These are phyloP conservation scores for Thelonectria blattea DNA, from an alignment of 2,329 filamentous ascomycete species.

Conservation along the genomic window DNA sequence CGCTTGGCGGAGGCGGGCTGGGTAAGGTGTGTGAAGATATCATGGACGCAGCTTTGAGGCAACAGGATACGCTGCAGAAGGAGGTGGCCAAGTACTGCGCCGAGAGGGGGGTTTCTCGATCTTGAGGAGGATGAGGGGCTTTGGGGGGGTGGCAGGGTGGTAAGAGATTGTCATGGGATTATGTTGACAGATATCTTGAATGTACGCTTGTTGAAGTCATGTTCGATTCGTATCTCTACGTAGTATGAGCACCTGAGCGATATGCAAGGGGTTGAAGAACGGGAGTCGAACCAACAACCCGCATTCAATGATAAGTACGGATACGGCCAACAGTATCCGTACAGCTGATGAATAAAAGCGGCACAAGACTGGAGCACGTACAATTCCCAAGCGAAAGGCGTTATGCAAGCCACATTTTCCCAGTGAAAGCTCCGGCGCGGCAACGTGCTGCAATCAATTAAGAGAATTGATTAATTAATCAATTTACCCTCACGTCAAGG, in stretches of 20 bases:
- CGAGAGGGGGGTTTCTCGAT: conserved; percentile 57
- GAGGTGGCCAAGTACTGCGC: conserved; percentile 78
- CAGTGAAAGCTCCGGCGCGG: background rate
- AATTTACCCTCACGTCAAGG: background rate
- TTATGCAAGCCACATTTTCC: background rate
- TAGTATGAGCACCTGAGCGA: background rate
- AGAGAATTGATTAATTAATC: background rate
- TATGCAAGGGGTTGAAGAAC: too few species aligned
- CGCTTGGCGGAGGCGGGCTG: conserved; percentile 46
- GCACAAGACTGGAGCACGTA: background rate
- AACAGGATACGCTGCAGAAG: conserved; percentile 70
- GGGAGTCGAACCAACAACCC: too few species aligned
- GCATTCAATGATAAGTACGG: too few species aligned
- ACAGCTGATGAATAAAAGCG: too few species aligned
- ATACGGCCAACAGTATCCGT: too few species aligned
- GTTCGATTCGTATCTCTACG: background rate
- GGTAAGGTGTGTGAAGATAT: conserved; percentile 60
- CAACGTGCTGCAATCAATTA: background rate
- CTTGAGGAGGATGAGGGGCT: conserved; percentile 5
- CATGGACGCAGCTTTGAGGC: conserved; percentile 69
- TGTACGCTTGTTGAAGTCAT: background rate
- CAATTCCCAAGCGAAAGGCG: background rate
- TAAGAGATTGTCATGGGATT: background rate
- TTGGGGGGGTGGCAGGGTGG: background rate
- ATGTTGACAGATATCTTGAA: background rate